Evolutionary conservation across 176 grass and related monocot species (phyloP).

Genomic region (Otatea glauca): DNA sequence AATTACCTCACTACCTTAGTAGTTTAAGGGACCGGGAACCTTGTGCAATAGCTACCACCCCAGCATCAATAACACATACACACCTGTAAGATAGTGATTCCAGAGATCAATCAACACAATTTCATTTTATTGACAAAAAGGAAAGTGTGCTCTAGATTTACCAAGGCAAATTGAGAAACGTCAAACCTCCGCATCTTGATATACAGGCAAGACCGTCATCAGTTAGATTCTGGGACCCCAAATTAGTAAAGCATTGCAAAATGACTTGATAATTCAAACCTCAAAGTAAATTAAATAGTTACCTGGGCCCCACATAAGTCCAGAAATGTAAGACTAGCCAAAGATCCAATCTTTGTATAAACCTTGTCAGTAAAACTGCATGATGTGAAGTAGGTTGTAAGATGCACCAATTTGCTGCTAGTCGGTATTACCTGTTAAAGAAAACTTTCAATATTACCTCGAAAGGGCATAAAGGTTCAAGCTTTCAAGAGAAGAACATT

Average conservation of each 20-base stretch:
- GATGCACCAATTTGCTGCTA: slow-evolving; percentile 21
- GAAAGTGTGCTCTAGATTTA: slow-evolving; percentile 46
- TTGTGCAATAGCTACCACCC: slow-evolving; percentile 74
- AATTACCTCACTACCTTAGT: slow-evolving; percentile 62
- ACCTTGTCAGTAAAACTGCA: slow-evolving; percentile 80
- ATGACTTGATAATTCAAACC: neutral
- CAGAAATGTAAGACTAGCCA: slow-evolving; percentile 73
- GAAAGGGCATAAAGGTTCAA: slow-evolving; percentile 95
- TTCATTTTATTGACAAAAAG: neutral
- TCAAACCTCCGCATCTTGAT: slow-evolving; percentile 69
- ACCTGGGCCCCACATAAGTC: slow-evolving; percentile 95
- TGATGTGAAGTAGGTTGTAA: slow-evolving; percentile 41
- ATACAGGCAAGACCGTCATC: slow-evolving; percentile 73
- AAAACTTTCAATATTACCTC: slow-evolving; percentile 55
- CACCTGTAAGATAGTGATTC: slow-evolving; percentile 61
- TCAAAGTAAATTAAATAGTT: slow-evolving; percentile 39
- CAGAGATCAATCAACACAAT: slow-evolving; percentile 2
- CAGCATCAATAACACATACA: slow-evolving; percentile 79
- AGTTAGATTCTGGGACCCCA: slow-evolving; percentile 68
- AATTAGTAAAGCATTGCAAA: slow-evolving; percentile 21
- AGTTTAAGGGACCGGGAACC: slow-evolving; percentile 67
- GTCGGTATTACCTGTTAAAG: slow-evolving; percentile 12
- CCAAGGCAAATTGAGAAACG: slow-evolving; percentile 83
- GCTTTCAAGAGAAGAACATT: slow-evolving; percentile 82
- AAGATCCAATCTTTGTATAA: slow-evolving; percentile 75